Percentiles rank a stretch among this genome's conserved stretches.
These are phyloP conservation scores for Talaromyces amestolkiae DNA, from an alignment of 2,329 filamentous ascomycete genomes.

Conservation along the genomic window DNA sequence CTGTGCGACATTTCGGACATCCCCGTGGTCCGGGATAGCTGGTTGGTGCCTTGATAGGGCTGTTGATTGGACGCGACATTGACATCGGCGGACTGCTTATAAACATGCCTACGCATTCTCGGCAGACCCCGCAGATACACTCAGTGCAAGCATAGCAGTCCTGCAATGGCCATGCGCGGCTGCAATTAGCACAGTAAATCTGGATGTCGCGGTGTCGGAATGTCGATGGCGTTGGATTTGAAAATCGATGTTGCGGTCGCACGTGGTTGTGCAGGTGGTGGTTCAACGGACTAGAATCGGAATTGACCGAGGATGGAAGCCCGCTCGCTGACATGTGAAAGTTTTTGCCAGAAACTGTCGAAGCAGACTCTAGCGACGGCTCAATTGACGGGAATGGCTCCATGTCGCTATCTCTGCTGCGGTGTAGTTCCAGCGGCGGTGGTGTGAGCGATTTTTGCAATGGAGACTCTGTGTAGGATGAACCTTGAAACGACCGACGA, in stretches of 20 bases:
- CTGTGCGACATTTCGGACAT: slow-evolving; percentile 47
- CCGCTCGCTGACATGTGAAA: slow-evolving; percentile 68
- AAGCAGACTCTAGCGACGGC: slow-evolving; percentile 62
- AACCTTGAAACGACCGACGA: slow-evolving; percentile 46
- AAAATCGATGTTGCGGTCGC: slow-evolving; percentile 42
- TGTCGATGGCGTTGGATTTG: slow-evolving; percentile 54
- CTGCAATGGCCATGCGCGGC: slow-evolving; percentile 70
- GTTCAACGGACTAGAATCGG: slow-evolving; percentile 58
- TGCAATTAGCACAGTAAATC: slow-evolving; percentile 89
- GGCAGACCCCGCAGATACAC: slow-evolving; percentile 90
- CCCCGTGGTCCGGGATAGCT: slow-evolving; percentile 41
- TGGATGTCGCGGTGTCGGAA: slow-evolving; percentile 59
- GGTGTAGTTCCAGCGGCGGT: slow-evolving; percentile 62
- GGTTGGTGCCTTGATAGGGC: slow-evolving; percentile 35
- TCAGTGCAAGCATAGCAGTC: slow-evolving; percentile 93
- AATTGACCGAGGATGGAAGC: slow-evolving; percentile 68
- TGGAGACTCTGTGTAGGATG: slow-evolving; percentile 77
- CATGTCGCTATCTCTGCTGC: slow-evolving; percentile 53
- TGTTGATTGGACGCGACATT: slow-evolving; percentile 37
- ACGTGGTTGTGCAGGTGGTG: slow-evolving; percentile 31
- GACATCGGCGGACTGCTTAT: slow-evolving; percentile 42
- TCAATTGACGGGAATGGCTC: slow-evolving; percentile 91
- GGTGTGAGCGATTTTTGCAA: slow-evolving; percentile 88
- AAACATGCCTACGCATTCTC: slow-evolving; percentile 67
- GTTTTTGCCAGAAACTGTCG: slow-evolving; percentile 57